These are phyloP conservation scores for Wickerhamiella infanticola DNA, from an alignment of 1,139 yeast species.

Conservation along the genomic window DNA sequence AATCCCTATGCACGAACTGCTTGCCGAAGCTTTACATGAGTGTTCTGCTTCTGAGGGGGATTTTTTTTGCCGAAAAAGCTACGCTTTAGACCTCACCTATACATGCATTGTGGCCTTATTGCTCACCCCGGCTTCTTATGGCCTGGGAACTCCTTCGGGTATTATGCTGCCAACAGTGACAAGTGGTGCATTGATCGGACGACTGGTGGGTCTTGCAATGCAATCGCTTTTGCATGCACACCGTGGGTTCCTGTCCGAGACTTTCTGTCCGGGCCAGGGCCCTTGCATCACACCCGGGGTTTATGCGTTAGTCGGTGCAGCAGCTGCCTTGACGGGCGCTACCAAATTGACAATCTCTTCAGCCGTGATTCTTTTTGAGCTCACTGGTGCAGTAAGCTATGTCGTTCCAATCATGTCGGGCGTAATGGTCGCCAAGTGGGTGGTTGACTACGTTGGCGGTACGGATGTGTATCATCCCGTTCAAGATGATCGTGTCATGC, in stretches of 20 bases:
- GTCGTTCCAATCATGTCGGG: conserved; percentile 80
- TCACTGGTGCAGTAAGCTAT: conserved; percentile 82
- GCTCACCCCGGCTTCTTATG: conserved; percentile 47
- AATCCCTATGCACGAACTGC: conserved; percentile 30
- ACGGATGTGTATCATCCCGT: not conserved
- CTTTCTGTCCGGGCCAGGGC: conserved; percentile 27
- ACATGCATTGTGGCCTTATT: conserved; percentile 41
- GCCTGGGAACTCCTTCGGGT: conserved; percentile 60
- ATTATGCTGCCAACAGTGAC: conserved; percentile 57
- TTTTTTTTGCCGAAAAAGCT: conserved; percentile 24
- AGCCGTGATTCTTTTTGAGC: conserved; percentile 92
- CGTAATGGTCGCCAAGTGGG: conserved; percentile 34
- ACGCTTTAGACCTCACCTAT: conserved; percentile 25
- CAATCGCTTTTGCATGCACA: conserved; percentile 19
- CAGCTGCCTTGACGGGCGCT: conserved; percentile 85
- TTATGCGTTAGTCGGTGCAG: conserved; percentile 94
- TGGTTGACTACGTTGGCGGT: conserved; percentile 27
- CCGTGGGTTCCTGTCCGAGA: conserved; percentile 19
- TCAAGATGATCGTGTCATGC: not conserved
- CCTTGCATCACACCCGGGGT: conserved; percentile 79
- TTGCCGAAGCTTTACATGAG: conserved; percentile 47
- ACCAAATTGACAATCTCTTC: conserved; percentile 86
- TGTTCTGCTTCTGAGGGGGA: conserved; percentile 25
- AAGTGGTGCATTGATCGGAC: conserved; percentile 54
- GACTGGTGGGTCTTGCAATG: conserved; percentile 50